These are phyloP conservation scores for Rhodotorula paludigena DNA, from an alignment of 768 basidiomycete genomes.

Conservation along the genomic window DNA sequence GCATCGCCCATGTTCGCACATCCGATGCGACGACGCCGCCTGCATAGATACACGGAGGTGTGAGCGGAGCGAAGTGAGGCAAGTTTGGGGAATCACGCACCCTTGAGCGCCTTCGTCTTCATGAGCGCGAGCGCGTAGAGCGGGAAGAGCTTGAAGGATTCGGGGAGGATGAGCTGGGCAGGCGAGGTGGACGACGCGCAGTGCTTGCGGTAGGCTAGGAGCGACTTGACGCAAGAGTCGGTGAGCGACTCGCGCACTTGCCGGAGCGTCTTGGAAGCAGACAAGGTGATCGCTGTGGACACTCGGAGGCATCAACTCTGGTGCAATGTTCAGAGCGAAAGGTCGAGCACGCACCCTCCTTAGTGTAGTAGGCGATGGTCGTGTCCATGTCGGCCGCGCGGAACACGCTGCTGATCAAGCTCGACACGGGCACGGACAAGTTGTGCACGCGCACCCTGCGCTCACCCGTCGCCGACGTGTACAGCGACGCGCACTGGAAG, in stretches of 20 bases:
- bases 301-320: constrained; percentile 2
- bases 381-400: constrained; percentile 86
- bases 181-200: constrained; percentile 72
- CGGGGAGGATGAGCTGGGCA: constrained; percentile 91
- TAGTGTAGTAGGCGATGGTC: constrained; percentile 64
- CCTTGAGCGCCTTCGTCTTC: constrained; percentile 92
- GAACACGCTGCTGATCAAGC: constrained; percentile 86
- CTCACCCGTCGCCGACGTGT: constrained; percentile 71
- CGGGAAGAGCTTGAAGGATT: constrained; percentile 80
- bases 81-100: constrained; percentile 52
- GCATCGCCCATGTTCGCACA: constrained; percentile 78
- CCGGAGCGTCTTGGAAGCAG: constrained; percentile 59
- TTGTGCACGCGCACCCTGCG: constrained; percentile 81
- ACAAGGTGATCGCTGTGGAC: constrained; percentile 62
- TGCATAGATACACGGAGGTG: no score
- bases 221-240: constrained; percentile 70
- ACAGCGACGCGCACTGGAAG: constrained; percentile 80
- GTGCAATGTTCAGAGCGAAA: not conserved
- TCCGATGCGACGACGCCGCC: constrained; percentile 87
- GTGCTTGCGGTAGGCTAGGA: constrained; percentile 79
- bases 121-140: constrained; percentile 72
- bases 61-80: no score
- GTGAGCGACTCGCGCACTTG: constrained; percentile 80
- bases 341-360: constrained; percentile 59
- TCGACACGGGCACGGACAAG: constrained; percentile 71